Conservation (phyloP, 2,329 filamentous ascomycete genomes). For the Phialophora macrospora region DNA sequence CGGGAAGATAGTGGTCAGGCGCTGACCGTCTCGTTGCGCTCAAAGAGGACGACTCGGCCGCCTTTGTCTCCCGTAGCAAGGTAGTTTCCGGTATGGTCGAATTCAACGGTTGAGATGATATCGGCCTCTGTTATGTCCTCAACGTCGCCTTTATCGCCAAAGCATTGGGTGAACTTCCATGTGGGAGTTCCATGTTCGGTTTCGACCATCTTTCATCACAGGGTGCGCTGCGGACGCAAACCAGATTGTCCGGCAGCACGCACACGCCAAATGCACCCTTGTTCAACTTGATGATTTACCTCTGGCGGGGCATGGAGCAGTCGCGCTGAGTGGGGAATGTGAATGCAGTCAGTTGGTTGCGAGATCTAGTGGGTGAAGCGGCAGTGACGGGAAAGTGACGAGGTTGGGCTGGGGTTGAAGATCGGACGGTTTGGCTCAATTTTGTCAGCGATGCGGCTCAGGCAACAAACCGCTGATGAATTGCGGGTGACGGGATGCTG, state of each 20-base stretch:
- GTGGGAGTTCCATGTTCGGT: conserved; percentile 91
- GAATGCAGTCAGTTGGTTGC: conserved; percentile 5
- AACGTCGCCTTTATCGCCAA: conserved; percentile 99
- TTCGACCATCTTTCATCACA: conserved; percentile 83
- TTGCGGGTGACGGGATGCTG: conserved; percentile 3
- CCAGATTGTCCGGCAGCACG: conserved; percentile 15
- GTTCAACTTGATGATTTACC: conserved; percentile 21
- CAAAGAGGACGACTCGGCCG: conserved; percentile 57
- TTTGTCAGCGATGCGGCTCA: conserved; percentile 32
- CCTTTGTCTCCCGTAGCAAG: conserved; percentile 59
- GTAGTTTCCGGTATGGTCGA: conserved; percentile 59
- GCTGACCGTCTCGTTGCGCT: conserved; percentile 89
- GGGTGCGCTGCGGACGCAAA: conserved; percentile 26
- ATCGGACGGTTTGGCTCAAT: conserved; percentile 9
- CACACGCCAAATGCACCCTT: conserved; percentile 29
- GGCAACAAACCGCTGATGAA: conserved; percentile 31
- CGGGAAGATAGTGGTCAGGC: conserved; percentile 11
- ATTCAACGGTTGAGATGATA: conserved; percentile 59
- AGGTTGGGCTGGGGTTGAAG: conserved; percentile 15
- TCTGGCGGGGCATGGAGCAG: conserved; percentile 29
- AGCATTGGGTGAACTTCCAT: conserved; percentile 99
- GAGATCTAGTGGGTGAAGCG: conserved; percentile 10
- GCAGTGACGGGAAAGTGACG: conserved; percentile 18
- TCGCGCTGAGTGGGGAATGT: conserved; percentile 18
- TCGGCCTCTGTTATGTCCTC: conserved; percentile 91